These are phyloP conservation scores for Puya raimondii DNA, from an alignment of 176 grass and related monocot species.

Conservation along the genomic window DNA sequence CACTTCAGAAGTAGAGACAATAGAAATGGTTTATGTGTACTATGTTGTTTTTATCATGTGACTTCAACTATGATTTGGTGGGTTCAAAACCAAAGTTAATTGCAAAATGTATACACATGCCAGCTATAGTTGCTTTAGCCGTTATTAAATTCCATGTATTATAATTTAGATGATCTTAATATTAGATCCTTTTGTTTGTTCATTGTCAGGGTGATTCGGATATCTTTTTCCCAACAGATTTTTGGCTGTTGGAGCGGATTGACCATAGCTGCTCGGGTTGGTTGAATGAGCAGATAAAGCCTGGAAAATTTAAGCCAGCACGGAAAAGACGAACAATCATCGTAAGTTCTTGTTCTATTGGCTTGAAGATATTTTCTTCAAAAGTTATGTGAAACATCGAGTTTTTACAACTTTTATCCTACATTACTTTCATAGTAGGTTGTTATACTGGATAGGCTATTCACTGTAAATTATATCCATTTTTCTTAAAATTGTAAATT, in stretches of 20 bases:
- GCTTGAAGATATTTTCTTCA: background rate
- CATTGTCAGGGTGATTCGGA: constrained; percentile 74
- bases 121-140: too few relatives aligned
- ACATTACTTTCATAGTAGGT: too few relatives aligned
- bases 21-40: too few relatives aligned
- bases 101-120: too few relatives aligned
- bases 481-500: too few relatives aligned
- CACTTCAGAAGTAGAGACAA: too few relatives aligned
- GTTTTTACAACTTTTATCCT: constrained; percentile 1
- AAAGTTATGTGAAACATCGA: background rate
- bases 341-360: constrained; percentile 37
- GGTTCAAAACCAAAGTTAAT: too few relatives aligned
- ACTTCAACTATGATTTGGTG: too few relatives aligned
- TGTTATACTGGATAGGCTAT: too few relatives aligned
- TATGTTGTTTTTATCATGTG: too few relatives aligned
- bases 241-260: constrained; percentile 70
- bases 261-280: constrained; percentile 82
- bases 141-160: too few relatives aligned
- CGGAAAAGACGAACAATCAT: constrained; percentile 80
- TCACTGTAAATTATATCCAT: too few relatives aligned
- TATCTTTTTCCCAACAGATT: constrained; percentile 95
- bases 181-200: constrained; percentile 11
- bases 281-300: constrained; percentile 40
- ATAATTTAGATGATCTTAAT: background rate
- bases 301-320: constrained; percentile 55